phyloP scores from a whole-genome alignment of 192 early-diverging fungal genomes.

The Chytriomyces sp. region DNA sequence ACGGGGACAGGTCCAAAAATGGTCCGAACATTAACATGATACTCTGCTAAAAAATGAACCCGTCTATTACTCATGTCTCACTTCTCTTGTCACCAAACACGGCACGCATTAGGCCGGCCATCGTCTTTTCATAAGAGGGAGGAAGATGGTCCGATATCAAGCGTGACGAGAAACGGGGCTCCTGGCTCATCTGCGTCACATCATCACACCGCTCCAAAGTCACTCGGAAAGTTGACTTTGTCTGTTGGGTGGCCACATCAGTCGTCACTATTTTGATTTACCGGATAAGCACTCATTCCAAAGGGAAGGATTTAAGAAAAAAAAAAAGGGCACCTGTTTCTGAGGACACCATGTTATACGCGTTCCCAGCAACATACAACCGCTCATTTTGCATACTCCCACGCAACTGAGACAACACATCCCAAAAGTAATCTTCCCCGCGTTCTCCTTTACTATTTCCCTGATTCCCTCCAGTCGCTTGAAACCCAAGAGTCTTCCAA shows the following conservation, averaged over 20 bases:
- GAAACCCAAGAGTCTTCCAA: conserved; percentile 48
- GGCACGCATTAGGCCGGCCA: conserved; percentile 42
- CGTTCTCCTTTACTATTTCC: conserved; percentile 36
- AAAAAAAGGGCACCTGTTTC: conserved; percentile 26
- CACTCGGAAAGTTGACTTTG: conserved; percentile 30
- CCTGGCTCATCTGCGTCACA: conserved; percentile 77
- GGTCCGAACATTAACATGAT: neutral
- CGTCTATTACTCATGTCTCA: neutral
- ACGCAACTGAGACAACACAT: conserved; percentile 77
- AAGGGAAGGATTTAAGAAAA: neutral
- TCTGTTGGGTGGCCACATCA: neutral
- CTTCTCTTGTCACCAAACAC: conserved; percentile 23
- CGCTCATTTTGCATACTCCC: conserved; percentile 81
- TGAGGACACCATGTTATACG: conserved; percentile 64
- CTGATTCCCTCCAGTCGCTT: neutral
- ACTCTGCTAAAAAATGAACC: neutral
- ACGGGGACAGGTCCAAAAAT: neutral
- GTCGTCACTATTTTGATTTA: conserved; percentile 2
- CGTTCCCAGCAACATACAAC: conserved; percentile 77
- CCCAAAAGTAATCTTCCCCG: conserved; percentile 84
- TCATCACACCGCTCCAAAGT: conserved; percentile 71
- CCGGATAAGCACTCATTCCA: neutral
- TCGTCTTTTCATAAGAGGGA: conserved; percentile 68
- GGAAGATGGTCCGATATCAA: conserved; percentile 83
- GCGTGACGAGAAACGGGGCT: conserved; percentile 78